Percentiles rank a stretch among this genome's conserved stretches.
Conservation (phyloP, 192 early-diverging fungal species). For the Backusella sp. region DNA sequence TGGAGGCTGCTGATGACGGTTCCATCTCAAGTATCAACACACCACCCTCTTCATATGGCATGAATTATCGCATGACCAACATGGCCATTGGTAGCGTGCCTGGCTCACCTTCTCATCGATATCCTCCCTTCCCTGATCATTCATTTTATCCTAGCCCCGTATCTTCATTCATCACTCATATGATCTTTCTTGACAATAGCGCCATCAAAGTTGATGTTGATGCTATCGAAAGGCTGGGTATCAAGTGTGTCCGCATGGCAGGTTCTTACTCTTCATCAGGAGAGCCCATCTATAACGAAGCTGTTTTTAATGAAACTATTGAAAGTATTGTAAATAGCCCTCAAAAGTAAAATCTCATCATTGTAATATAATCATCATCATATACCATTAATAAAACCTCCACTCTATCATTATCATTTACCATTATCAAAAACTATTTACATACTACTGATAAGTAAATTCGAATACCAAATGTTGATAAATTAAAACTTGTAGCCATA, state of each 20-base stretch:
- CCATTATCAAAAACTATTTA: background rate
- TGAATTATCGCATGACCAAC: background rate
- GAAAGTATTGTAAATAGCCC: conserved; percentile 6
- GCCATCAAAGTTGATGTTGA: conserved; percentile 46
- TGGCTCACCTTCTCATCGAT: conserved; percentile 23
- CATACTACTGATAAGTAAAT: no score
- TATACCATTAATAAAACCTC: background rate
- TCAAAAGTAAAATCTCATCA: background rate
- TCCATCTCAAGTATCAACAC: background rate
- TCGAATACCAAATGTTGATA: no score
- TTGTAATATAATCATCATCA: background rate
- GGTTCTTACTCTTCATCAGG: conserved; percentile 13
- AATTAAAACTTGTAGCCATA: no score
- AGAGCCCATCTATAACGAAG: conserved; percentile 10
- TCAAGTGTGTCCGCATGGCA: conserved; percentile 41
- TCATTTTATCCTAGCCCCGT: conserved; percentile 31
- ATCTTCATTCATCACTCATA: conserved; percentile 49
- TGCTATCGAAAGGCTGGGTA: conserved; percentile 48
- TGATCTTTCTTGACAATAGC: conserved; percentile 51
- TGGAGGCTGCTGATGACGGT: background rate
- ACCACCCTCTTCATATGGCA: conserved; percentile 10
- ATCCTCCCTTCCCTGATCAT: conserved; percentile 36
- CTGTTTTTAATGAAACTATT: conserved; percentile 4
- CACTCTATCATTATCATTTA: background rate
- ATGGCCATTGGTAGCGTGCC: conserved; percentile 8